Percentiles rank a stretch among this genome's conserved stretches.
Conservation (phyloP, 2,329 filamentous ascomycete species). For the Phialophora verrucosa region DNA sequence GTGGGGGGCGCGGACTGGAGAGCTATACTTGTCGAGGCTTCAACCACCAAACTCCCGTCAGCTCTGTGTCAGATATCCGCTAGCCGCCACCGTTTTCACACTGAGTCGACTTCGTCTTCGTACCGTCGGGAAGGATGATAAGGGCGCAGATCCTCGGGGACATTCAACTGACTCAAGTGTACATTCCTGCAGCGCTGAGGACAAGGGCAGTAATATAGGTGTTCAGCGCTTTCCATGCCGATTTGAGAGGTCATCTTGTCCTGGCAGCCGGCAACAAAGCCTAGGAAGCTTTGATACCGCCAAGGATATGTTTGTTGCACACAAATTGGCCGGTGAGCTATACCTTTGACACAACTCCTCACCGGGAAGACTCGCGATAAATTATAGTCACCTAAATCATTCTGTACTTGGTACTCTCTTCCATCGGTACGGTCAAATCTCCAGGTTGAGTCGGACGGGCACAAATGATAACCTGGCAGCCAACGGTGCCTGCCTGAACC, state of each 20-base stretch:
- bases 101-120: not conserved
- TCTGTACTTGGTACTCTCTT: too few species aligned
- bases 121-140: not conserved
- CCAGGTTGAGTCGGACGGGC: conserved; percentile 4
- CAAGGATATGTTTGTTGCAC: not conserved
- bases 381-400: too few species aligned
- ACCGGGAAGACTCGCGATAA: too few species aligned
- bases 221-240: not conserved
- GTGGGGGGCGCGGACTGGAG: too few species aligned
- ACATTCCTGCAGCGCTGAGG: conserved; percentile 17
- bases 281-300: not conserved
- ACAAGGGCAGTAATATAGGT: not conserved
- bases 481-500: not conserved
- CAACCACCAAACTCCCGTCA: too few species aligned
- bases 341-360: conserved; percentile 11
- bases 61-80: too few species aligned
- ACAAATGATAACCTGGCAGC: conserved; percentile 5
- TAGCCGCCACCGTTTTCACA: too few species aligned
- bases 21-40: too few species aligned
- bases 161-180: conserved; percentile 11
- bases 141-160: conserved; percentile 13
- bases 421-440: not conserved
- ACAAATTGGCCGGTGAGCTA: not conserved
- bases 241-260: not conserved
- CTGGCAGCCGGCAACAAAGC: not conserved